Base-by-base conservation (phyloP, 306 rosid species). In the Castanea mollissima region DNA sequence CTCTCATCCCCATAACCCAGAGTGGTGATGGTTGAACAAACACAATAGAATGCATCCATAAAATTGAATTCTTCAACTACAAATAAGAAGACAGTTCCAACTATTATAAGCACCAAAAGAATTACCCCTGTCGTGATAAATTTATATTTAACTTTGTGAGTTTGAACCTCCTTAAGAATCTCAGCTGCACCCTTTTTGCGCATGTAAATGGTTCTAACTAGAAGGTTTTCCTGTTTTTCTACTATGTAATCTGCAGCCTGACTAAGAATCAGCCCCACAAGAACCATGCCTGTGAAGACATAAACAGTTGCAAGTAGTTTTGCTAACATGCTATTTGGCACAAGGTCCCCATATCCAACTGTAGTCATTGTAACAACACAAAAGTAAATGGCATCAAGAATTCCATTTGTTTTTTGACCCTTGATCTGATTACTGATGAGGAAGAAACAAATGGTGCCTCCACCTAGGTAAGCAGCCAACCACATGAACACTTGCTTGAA, bases 291-390 rank as follows among this genome's bases (percentile, higher is more conserved):
- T 15, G 81, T 73, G 89, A 94, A 92, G 49, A 94, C 98, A 85
- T 85, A 90, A 72, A 88, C 27, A 80, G 91, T 89, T 0, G 98
- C 96, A 62, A 94, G 88, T 29, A 92, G 88, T 72, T 94, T 94
- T 46, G 98, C 89, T 65, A 82, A 20, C 10, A 68, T 12, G 81
- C 88, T 90, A 27, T 83, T 56, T 0, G 98, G 97, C 9, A 92
- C 98, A 82, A 94, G 97, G 78, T 94, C 97, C 12, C 97, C 97
- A 63, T 94, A 94, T 16, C 97, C 98, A 41, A 94, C 97, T 0
- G 96, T 92, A 38, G 94, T 94, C 96, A 94, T 92, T 49, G 97
- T 92, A 63, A 94, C 97, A 69, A 94, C 96, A 86, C 90, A 90
- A 76, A 94, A 88, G 87, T 92, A 94, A 56, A 92, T 69, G 75